Percentiles rank a stretch among this genome's conserved stretches.
phyloP scores from a whole-genome alignment of 225 moss, liverwort and hornwort genomes.

The Ulota crispa region DNA sequence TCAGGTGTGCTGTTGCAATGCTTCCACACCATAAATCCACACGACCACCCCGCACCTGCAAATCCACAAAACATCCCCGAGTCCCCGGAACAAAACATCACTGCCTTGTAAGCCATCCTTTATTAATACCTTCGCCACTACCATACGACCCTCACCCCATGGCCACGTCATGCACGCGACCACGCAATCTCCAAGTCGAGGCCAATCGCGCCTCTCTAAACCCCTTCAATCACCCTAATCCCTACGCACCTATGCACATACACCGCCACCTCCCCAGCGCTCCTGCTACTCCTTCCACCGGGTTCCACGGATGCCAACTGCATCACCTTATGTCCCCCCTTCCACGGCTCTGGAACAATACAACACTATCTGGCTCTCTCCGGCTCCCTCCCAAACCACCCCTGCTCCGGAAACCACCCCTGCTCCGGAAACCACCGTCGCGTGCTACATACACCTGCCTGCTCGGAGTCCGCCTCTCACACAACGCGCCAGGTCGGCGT shows the following conservation, averaged over 20 bases:
- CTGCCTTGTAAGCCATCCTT: conserved; percentile 27
- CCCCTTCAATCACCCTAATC: conserved; percentile 28
- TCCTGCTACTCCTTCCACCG: neutral
- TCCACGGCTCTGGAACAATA: conserved; percentile 4
- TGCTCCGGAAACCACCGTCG: neutral
- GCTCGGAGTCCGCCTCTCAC: neutral
- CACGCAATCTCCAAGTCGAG: conserved; percentile 22
- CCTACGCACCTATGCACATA: conserved; percentile 34
- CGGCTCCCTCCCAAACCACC: neutral
- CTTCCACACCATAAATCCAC: neutral
- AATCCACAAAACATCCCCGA: neutral
- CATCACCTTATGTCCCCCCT: neutral
- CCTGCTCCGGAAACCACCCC: neutral
- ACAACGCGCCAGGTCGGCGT: conserved; percentile 11
- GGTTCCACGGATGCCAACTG: conserved; percentile 2
- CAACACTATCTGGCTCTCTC: conserved; percentile 4
- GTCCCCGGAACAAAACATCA: neutral
- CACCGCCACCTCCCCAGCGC: conserved; percentile 34
- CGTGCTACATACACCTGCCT: conserved; percentile 16
- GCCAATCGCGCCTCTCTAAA: conserved; percentile 21
- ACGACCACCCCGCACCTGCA: neutral
- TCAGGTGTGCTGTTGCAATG: neutral
- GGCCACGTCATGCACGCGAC: conserved; percentile 15
- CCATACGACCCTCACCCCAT: conserved; percentile 33
- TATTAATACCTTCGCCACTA: conserved; percentile 37